Conservation (phyloP, 371 early-diverging fungal genomes). For the Zancudomyces culisetae region DNA sequence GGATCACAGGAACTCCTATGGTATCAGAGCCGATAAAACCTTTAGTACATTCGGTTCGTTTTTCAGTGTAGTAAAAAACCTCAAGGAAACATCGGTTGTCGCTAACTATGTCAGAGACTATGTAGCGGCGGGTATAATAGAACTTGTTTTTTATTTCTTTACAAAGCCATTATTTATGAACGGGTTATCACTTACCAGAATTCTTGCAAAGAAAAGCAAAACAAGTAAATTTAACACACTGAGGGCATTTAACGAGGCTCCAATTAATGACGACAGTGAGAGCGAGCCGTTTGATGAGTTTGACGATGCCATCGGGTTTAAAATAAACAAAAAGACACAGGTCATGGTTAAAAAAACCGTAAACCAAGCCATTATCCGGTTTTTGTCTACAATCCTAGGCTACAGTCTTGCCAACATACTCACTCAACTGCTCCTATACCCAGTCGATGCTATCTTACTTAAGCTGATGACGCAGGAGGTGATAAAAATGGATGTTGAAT, state of each 20-base stretch:
- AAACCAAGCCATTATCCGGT: not conserved
- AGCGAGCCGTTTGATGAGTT: not conserved
- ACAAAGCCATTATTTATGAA: not conserved
- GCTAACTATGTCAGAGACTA: not conserved
- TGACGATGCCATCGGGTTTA: not conserved
- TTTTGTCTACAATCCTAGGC: not conserved
- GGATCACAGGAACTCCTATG: not conserved
- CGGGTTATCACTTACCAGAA: not conserved
- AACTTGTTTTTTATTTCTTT: not conserved
- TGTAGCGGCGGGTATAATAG: not conserved
- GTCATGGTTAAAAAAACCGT: not conserved
- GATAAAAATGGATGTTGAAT: not conserved
- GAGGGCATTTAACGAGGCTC: not conserved
- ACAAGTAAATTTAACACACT: not conserved
- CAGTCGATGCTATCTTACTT: not conserved
- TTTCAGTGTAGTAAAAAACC: not conserved
- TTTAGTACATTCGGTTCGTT: not conserved
- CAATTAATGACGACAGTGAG: not conserved
- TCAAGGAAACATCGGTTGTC: not conserved
- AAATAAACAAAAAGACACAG: too few relatives aligned
- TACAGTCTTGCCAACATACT: not conserved
- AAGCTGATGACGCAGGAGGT: not conserved
- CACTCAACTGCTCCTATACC: slow-evolving; percentile 1
- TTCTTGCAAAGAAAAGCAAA: not conserved
- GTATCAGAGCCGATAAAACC: too few relatives aligned